Evolutionary conservation across 202 grass and related monocot genomes (phyloP).

Genomic region (Schoenoplectus triqueter): DNA sequence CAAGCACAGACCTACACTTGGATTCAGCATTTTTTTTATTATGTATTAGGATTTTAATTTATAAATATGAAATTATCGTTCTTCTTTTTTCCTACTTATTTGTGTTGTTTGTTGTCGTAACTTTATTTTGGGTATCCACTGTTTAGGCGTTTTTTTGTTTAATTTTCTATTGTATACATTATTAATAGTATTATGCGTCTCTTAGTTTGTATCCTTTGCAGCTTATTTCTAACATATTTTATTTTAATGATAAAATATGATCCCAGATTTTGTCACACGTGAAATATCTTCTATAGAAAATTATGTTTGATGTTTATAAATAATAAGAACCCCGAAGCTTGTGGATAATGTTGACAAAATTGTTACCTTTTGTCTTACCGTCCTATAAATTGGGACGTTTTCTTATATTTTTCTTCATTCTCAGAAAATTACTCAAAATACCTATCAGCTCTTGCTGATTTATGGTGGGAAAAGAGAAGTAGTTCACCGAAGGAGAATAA

Average conservation of each 20-base stretch:
- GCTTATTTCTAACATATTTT: too few species aligned
- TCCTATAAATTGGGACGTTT: constrained; percentile 2
- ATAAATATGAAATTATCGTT: constrained; percentile 12
- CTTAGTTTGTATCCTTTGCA: too few species aligned
- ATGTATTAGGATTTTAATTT: constrained; percentile 1
- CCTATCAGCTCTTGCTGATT: not conserved
- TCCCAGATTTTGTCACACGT: too few species aligned
- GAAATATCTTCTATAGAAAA: too few species aligned
- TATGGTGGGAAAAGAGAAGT: too few species aligned
- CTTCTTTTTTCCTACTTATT: not conserved
- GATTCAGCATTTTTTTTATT: not conserved
- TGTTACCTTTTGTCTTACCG: not conserved
- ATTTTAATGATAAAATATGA: too few species aligned
- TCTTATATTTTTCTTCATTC: not conserved
- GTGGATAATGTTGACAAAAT: not conserved
- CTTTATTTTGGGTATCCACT: not conserved
- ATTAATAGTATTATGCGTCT: too few species aligned
- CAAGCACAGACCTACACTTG: not conserved
- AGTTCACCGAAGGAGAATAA: too few species aligned
- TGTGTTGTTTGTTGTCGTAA: not conserved
- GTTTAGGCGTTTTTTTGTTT: not conserved
- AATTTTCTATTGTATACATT: too few species aligned
- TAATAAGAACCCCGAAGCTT: not conserved
- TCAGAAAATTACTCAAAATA: not conserved
- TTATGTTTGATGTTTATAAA: too few species aligned